These are phyloP conservation scores for Glebionis coronaria DNA, from an alignment of 129 eudicot species.

Conservation along the genomic window DNA sequence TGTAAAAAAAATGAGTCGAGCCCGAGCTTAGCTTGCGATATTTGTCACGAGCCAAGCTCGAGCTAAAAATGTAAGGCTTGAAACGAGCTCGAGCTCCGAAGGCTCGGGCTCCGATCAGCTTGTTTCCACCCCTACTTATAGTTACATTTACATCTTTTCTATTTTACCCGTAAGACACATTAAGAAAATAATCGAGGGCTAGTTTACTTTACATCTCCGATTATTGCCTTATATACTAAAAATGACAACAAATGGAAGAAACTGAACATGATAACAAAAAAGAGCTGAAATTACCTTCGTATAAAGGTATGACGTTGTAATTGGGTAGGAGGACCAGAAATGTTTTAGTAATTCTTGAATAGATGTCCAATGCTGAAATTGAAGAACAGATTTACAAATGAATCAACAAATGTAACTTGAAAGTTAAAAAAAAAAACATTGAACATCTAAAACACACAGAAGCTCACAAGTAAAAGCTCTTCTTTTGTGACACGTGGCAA, in stretches of 20 bases:
- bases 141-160: too few relatives aligned
- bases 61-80: too few relatives aligned
- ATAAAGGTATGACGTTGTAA: conserved; percentile 68
- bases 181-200: too few relatives aligned
- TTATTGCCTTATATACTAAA: too few relatives aligned
- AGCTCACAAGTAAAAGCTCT: conserved; percentile 78
- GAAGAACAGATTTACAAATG: not conserved
- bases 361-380: conserved; percentile 81
- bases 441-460: not conserved
- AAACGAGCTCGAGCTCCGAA: too few relatives aligned
- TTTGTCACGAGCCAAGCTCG: too few relatives aligned
- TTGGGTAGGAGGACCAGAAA: conserved; percentile 98
- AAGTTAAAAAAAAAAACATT: conserved; percentile 10
- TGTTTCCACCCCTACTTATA: too few relatives aligned
- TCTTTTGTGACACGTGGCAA: conserved; percentile 74
- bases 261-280: not conserved
- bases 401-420: conserved; percentile 13
- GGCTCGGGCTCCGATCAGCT: too few relatives aligned
- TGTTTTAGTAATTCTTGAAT: conserved; percentile 89
- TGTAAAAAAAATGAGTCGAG: too few relatives aligned
- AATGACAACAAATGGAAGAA: not conserved
- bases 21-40: too few relatives aligned
- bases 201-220: not conserved
- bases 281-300: conserved; percentile 51
- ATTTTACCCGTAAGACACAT: too few relatives aligned